phyloP scores from a whole-genome alignment of 108 stramenopile species.

The Skeletonema menzelii region DNA sequence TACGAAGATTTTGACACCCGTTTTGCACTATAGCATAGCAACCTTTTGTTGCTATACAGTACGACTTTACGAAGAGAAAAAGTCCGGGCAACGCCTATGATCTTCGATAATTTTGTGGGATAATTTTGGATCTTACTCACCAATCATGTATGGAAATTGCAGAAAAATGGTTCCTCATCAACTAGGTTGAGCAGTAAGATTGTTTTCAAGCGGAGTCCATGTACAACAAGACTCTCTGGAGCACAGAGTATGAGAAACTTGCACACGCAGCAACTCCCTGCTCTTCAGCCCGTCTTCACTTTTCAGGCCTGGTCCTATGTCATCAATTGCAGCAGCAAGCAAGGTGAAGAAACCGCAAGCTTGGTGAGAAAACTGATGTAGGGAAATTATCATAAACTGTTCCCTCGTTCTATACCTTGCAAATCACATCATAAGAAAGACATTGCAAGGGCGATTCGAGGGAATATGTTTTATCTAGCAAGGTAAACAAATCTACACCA shows the following conservation, averaged over 20 bases:
- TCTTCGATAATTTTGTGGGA: background rate
- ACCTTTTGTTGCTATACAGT: slow-evolving; percentile 16
- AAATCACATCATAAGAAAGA: slow-evolving; percentile 22
- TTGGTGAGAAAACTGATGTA: background rate
- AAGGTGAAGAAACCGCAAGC: background rate
- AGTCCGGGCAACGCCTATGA: slow-evolving; percentile 31
- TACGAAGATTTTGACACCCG: slow-evolving; percentile 30
- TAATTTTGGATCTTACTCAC: slow-evolving; percentile 9
- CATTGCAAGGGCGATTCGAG: slow-evolving; percentile 42
- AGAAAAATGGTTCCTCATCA: background rate
- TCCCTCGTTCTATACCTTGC: slow-evolving; percentile 53
- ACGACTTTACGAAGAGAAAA: slow-evolving; percentile 3
- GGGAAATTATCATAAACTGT: background rate
- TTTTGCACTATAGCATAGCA: slow-evolving; percentile 10
- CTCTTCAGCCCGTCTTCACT: too few relatives aligned
- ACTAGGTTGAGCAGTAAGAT: too few relatives aligned
- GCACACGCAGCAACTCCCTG: too few relatives aligned
- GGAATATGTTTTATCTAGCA: slow-evolving; percentile 30
- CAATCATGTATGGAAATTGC: slow-evolving; percentile 47
- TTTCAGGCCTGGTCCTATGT: too few relatives aligned
- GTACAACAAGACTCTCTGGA: too few relatives aligned
- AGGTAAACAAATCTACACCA: slow-evolving; percentile 47
- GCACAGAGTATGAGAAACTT: too few relatives aligned
- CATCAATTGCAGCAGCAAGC: background rate
- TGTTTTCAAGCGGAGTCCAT: too few relatives aligned